Evolutionary conservation across 2,329 filamentous ascomycete genomes (phyloP), one percentile per base, ranked within the genome.

Genomic region (Exutisphaerella laricina): DNA sequence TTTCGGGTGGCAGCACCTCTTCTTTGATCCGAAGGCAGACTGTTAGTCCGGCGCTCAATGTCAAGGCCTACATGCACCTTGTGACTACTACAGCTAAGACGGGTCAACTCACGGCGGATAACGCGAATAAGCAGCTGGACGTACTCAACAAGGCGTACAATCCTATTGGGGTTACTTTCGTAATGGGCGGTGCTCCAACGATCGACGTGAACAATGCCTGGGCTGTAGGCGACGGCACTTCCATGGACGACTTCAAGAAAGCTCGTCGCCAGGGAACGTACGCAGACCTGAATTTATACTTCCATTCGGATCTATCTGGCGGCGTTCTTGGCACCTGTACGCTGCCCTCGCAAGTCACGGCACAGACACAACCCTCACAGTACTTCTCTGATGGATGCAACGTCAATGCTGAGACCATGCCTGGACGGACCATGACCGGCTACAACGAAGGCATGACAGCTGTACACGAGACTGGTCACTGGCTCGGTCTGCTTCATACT

Each of bases 301-400:
- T 79, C 64, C 73, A 79, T 59, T 73, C 72, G 22, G 67, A 78
- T 43, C 66, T 79, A 18, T 44, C 56, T 4, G 64, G 65, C 40
- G 60, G 59, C 37, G 61, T 78, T 3, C 66, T 80, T 2, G 76
- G 76, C 2, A 73, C 73, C 39, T 79, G 76, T 63, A 76, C 72
- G 0, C 61, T 78, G 14, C 67, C 67, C 4, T 59, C 61, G 5
- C 54, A 61, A 41, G 58, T 72, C 7, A 61, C 55, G 5, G 52
- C 69, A 51, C 57, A 64, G 54, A 45, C 50, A 2, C 32, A 43
- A 1, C 32, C 42, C 1, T 22, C 55, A 35, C 41, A 62, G 23
- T 79, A 78, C 59, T 58, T 63, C 45, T 65, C 65, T 43, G 76
- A 79, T 55, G 75, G 76, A 26, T 79, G 76, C 63, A 78, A 75